Base-by-base conservation (phyloP, 2,329 filamentous ascomycete genomes). In the Reticulascus tulasneorum region DNA sequence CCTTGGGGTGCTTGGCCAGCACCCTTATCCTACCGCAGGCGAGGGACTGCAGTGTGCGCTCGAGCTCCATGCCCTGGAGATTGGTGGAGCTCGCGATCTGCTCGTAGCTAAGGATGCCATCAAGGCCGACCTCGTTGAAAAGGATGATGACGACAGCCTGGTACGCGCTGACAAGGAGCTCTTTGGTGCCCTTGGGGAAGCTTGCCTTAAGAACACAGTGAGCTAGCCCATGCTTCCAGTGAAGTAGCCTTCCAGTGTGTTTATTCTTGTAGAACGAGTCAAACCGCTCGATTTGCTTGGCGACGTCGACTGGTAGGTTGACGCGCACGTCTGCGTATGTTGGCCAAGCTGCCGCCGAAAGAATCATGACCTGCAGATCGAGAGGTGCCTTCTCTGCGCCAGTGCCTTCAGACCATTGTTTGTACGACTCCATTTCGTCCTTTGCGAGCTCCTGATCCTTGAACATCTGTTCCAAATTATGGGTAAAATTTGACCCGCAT, bases 401-500 rank as follows among this genome's bases (percentile, higher is more conserved):
- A 12, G 32, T 42, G 24, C 40, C 40, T 24, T 50, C 48, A 21
- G 55, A 53, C 63, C 61, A 89, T 59, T 62, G 74, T 59, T 84
- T 93, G 66, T 94, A 98, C 0, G 84, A 79, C n/a, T 75, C 65
- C 84, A 97, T 94, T 56, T 97, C 91, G 51, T 97, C 93, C 42
- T 85, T 84, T 10, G 86, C 86, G 15, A 96, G 74, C 55, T 96
- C 90, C 60, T 97, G 88, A 54, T 99, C 93, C 60, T 94, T 95
- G 70, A 99, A 98, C 93, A 99, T 99, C 45, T 91, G 87, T 62
- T 99, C 94, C 1, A 99, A 72, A 53, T 98, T 98, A 56, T 95
- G 90, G 0, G 93, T 98, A 58, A 98, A 97, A 49, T 79, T 86
- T 11, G 86, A 84, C 24, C 93, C 93, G 55, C 93, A 98, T 67